Conservation (phyloP, 352 stramenopile species). For the Elongisporangium anandrum region DNA sequence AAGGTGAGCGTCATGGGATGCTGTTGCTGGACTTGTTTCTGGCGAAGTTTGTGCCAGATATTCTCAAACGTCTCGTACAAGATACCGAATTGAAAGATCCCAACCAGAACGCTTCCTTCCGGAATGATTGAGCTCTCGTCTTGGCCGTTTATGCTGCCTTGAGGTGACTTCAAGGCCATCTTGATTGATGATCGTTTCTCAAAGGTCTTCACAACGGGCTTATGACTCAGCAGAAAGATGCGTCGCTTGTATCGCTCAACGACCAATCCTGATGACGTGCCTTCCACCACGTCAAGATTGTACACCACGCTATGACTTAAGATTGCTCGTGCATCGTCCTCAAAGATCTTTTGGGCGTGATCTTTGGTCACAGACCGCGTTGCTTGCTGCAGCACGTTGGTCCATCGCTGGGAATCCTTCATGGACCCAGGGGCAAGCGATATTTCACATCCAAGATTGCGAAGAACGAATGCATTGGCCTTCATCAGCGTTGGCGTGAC, state of each 20-base stretch:
- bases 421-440: conserved; percentile 32
- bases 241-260: conserved; percentile 59
- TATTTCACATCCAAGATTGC: conserved; percentile 46
- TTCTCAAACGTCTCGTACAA: conserved; percentile 60
- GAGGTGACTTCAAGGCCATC: background rate
- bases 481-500: conserved; percentile 35
- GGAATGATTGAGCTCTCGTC: conserved; percentile 25
- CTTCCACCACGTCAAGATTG: conserved; percentile 25
- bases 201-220: conserved; percentile 5
- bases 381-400: conserved; percentile 27
- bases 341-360: conserved; percentile 45
- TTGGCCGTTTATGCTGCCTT: background rate
- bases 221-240: conserved; percentile 56
- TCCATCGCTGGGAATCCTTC: conserved; percentile 43
- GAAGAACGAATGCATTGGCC: conserved; percentile 49
- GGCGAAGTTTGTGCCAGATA: conserved; percentile 59
- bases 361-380: conserved; percentile 14
- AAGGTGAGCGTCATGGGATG: conserved; percentile 51
- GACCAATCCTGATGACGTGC: conserved; percentile 27
- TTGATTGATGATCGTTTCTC: conserved; percentile 1
- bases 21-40: conserved; percentile 44
- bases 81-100: conserved; percentile 56
- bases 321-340: conserved; percentile 39
- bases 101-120: conserved; percentile 49
- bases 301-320: conserved; percentile 50